These are phyloP conservation scores for Aspergillus nidulans DNA, from an alignment of 495 filamentous ascomycete genomes.

Conservation along the genomic window DNA sequence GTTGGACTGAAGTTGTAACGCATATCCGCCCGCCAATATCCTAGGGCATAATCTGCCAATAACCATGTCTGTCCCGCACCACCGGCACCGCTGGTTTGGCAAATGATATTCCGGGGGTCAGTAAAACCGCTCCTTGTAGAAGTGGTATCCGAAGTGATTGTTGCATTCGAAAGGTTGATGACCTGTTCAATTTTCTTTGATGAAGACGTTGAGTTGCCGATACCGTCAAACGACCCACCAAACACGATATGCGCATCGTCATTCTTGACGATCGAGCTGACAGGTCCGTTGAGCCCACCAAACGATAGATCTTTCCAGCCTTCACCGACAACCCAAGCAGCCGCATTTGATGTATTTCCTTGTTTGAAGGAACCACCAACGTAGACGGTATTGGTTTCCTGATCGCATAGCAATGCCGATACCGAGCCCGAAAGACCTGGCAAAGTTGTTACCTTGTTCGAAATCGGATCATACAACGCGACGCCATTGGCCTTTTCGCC, in stretches of 20 bases:
- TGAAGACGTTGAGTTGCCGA: constrained; percentile 69
- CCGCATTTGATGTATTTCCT: constrained; percentile 79
- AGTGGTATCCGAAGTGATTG: constrained; percentile 60
- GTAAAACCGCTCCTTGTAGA: constrained; percentile 60
- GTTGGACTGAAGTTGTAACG: constrained; percentile 77
- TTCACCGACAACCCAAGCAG: constrained; percentile 66
- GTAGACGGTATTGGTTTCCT: constrained; percentile 77
- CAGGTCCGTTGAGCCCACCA: constrained; percentile 90
- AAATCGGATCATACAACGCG: constrained; percentile 71
- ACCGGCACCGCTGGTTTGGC: constrained; percentile 61
- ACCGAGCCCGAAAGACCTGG: constrained; percentile 78
- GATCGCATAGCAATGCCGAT: constrained; percentile 75
- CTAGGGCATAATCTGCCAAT: constrained; percentile 70
- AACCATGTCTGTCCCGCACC: constrained; percentile 78
- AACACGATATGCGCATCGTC: constrained; percentile 82
- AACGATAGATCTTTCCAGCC: constrained; percentile 86
- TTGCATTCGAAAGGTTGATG: constrained; percentile 76
- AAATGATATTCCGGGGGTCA: constrained; percentile 81
- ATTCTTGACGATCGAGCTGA: constrained; percentile 76
- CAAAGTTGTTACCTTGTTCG: constrained; percentile 62
- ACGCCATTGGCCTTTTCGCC: constrained; percentile 70
- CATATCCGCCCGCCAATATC: constrained; percentile 82
- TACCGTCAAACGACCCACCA: constrained; percentile 82
- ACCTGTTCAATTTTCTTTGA: constrained; percentile 64
- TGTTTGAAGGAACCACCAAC: constrained; percentile 82